Evolutionary conservation across 371 early-diverging fungal genomes (phyloP).

Genomic region (Mucor piriformis): DNA sequence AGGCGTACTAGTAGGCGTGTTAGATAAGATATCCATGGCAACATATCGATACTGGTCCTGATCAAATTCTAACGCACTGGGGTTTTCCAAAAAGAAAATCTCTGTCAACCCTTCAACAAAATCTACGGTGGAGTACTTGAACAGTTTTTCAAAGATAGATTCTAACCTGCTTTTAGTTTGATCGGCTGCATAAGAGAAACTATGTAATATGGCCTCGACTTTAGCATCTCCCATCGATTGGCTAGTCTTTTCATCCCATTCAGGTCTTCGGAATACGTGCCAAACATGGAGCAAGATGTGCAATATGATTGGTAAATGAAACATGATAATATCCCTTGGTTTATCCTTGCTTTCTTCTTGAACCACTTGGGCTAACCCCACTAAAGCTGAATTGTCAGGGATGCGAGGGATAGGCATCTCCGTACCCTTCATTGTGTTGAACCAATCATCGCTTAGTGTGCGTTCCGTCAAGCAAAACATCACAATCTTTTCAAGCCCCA

Average conservation of each 20-base stretch:
- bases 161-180: slow-evolving; percentile 57
- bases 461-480: slow-evolving; percentile 65
- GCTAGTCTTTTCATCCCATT: slow-evolving; percentile 23
- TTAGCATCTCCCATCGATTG: slow-evolving; percentile 39
- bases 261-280: slow-evolving; percentile 50
- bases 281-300: slow-evolving; percentile 58
- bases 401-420: slow-evolving; percentile 24
- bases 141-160: slow-evolving; percentile 59
- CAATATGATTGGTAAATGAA: slow-evolving; percentile 55
- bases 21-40: slow-evolving; percentile 53
- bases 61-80: slow-evolving; percentile 47
- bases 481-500: slow-evolving; percentile 66
- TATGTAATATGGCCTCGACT: slow-evolving; percentile 45
- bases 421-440: not conserved
- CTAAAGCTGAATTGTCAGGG: slow-evolving; percentile 28
- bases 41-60: slow-evolving; percentile 33
- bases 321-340: slow-evolving; percentile 55
- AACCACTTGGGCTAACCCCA: slow-evolving; percentile 38
- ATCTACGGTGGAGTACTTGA: slow-evolving; percentile 58
- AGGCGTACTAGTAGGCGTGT: slow-evolving; percentile 57
- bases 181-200: slow-evolving; percentile 50
- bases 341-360: slow-evolving; percentile 22
- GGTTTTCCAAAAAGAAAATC: slow-evolving; percentile 65
- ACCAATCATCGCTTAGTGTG: slow-evolving; percentile 40
- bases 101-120: slow-evolving; percentile 68